Percentiles rank a stretch among this genome's conserved stretches.
Conservation (phyloP, 2,329 filamentous ascomycete genomes). For the Aspergillus flavus region DNA sequence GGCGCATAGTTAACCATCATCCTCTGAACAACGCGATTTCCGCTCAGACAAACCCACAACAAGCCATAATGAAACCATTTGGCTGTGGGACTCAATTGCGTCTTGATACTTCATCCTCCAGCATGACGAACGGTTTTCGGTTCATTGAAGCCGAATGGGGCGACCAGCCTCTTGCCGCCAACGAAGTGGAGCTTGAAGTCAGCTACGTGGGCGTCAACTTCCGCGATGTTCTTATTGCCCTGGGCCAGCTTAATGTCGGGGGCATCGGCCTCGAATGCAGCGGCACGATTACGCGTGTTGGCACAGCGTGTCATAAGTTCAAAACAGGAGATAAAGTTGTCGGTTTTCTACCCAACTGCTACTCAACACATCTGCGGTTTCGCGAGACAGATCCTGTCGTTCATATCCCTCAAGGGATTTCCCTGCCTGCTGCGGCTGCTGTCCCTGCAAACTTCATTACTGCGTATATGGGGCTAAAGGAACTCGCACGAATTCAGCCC, state of each 20-base stretch:
- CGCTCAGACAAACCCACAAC: not conserved
- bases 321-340: not conserved
- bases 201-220: conserved; percentile 11
- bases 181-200: conserved; percentile 3
- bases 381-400: not conserved
- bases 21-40: not conserved
- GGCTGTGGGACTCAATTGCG: not conserved
- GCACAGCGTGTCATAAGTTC: not conserved
- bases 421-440: not conserved
- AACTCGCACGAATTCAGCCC: not conserved
- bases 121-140: not conserved
- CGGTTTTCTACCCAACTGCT: not conserved
- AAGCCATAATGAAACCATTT: not conserved
- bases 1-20: not conserved
- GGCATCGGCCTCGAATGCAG: not conserved
- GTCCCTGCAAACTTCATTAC: not conserved
- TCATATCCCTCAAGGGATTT: not conserved
- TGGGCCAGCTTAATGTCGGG: not conserved
- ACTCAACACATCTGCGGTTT: not conserved
- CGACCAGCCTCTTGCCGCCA: not conserved
- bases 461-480: not conserved
- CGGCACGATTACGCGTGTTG: conserved; percentile 5
- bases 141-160: not conserved
- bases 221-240: conserved; percentile 6
- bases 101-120: not conserved